Evolutionary conservation across 805 yeast genomes (phyloP), one percentile per base, ranked within the genome.

Genomic region (Monosporozyma solicola): DNA sequence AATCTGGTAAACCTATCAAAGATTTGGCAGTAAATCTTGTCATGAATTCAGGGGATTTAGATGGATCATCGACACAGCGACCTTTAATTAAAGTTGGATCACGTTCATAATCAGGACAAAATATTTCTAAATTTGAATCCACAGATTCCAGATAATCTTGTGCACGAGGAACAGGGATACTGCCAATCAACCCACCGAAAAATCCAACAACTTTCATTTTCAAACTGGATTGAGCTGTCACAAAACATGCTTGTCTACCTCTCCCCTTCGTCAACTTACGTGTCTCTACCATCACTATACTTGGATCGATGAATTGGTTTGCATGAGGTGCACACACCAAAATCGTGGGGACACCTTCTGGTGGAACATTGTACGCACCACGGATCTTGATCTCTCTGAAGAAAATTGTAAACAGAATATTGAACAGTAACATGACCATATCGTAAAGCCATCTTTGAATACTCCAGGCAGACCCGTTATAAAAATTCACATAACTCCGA

Each of bases 101-200:
- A 20, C 69, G 60, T 25, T 68, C 72, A 27, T 70, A 70, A 41
- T 75, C 78, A 55, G 82, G 83, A 31, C 82, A 64, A 55, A 57
- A 79, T 9, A 91, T 82, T 52, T 72, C 75, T 37, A 67, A 52
- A 3, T 96, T 96, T 51, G 80, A 80, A 1, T 74, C 68, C n/a
- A 81, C 95, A 8, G 73, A 66, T 35, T 67, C 70, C 61, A 92
- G 76, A 63, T 82, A 83, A 67, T 92, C 99, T 68, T 94, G 98
- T 3, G 95, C 87, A 58, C 99, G 76, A 8, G 84, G 84, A 2
- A 94, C 98, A 0, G 97, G 96, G 54, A 92, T 91, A 3, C 96
- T 78, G 63, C 82, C 76, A 57, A 87, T 86, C 45, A 82, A 74
- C 51, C 82, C 73, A 6, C 96, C 83, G 58, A 92, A 74, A n/a